Evolutionary conservation across 2,329 filamentous ascomycete genomes (phyloP).

Genomic region (Drechmeria coniospora): DNA sequence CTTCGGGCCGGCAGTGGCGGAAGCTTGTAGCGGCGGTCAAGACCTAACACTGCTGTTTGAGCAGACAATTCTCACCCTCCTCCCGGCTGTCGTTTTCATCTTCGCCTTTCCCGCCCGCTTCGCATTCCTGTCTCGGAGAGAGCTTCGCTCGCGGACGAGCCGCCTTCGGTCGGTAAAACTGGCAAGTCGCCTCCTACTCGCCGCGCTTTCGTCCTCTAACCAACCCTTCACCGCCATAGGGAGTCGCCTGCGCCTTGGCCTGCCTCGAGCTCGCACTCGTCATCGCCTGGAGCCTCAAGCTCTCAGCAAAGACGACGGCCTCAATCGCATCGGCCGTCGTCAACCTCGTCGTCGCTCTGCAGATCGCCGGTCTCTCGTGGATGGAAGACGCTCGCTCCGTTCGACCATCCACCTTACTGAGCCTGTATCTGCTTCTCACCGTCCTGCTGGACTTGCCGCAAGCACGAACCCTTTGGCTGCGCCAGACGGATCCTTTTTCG

Average conservation of each 20-base stretch:
- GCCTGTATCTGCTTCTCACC: conserved; percentile 14
- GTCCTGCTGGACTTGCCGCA: conserved; percentile 15
- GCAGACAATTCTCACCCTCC: conserved; percentile 5
- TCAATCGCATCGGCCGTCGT: conserved; percentile 4
- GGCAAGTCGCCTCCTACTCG: neutral
- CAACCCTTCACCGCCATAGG: neutral
- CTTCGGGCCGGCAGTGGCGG: no score
- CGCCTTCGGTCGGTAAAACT: no score
- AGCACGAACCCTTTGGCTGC: conserved; percentile 16
- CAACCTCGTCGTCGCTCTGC: conserved; percentile 10
- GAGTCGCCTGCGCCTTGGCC: conserved; percentile 1
- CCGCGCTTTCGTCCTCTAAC: neutral
- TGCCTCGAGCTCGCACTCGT: conserved; percentile 2
- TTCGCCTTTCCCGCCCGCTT: conserved; percentile 1
- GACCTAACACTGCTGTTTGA: conserved; percentile 9
- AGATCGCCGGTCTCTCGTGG: conserved; percentile 13
- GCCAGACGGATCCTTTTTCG: conserved; percentile 6
- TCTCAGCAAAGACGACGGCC: conserved; percentile 2
- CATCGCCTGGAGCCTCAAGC: conserved; percentile 1
- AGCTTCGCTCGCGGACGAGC: neutral
- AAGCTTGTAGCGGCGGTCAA: conserved; percentile 4
- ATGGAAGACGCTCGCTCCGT: conserved; percentile 15
- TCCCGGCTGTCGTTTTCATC: conserved; percentile 1
- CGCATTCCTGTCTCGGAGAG: conserved; percentile 1
- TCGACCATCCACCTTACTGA: conserved; percentile 15